These are phyloP conservation scores for Globisporangium nagaii DNA, from an alignment of 352 stramenopile genomes.

Conservation along the genomic window DNA sequence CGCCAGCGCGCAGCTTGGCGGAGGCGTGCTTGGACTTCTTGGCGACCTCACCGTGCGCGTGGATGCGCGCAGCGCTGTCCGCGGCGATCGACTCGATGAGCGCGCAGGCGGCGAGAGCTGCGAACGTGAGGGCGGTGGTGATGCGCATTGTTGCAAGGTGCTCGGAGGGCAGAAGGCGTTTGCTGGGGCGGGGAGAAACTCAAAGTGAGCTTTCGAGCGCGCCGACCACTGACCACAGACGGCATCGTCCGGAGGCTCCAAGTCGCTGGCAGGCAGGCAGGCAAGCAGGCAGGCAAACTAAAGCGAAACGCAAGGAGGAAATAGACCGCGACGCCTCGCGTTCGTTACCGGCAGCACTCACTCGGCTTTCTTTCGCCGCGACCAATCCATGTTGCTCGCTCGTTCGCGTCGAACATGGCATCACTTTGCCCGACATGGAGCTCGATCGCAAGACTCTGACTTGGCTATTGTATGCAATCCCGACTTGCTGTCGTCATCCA, in stretches of 20 bases:
- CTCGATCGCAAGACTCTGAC: no score
- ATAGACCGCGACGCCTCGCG: neutral
- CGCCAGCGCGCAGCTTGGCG: neutral
- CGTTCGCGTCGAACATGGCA: neutral
- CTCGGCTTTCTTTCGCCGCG: neutral
- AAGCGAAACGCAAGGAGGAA: neutral
- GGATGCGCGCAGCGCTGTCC: neutral
- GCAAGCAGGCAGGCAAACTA: neutral
- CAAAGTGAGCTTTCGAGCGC: constrained; percentile 7
- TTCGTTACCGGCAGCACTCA: neutral
- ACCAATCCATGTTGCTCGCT: neutral
- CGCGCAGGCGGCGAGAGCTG: constrained; percentile 1
- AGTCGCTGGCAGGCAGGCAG: neutral
- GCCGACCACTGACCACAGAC: neutral
- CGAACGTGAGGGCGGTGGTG: constrained; percentile 5
- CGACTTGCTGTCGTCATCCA: no score
- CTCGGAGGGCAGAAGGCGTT: neutral
- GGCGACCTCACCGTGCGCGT: neutral
- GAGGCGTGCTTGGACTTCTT: neutral
- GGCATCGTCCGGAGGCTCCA: neutral
- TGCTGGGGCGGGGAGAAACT: neutral
- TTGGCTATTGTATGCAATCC: no score
- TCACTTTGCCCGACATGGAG: no score
- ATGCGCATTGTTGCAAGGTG: constrained; percentile 5
- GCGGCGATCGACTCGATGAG: neutral